Conservation (phyloP, 495 filamentous ascomycete genomes). For the Podospora australis region DNA sequence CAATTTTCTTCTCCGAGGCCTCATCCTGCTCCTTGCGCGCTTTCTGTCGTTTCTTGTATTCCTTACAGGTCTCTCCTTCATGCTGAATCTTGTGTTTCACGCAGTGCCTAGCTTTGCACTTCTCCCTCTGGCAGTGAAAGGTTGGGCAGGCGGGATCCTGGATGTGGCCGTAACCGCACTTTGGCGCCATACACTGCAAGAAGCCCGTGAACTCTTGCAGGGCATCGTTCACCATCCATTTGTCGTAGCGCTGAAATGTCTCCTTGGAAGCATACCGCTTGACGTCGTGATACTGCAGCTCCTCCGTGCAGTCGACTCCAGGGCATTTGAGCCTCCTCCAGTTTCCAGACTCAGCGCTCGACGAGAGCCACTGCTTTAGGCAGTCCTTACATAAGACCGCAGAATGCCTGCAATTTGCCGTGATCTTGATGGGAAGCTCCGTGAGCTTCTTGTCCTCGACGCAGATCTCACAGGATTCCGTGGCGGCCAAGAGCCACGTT, state of each 20-base stretch:
- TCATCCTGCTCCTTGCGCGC: slow-evolving; percentile 27
- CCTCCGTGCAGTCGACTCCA: slow-evolving; percentile 27
- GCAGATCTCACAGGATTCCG: slow-evolving; percentile 32
- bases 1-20: slow-evolving; percentile 34
- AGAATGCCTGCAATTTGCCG: slow-evolving; percentile 29
- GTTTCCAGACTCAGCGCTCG: slow-evolving; percentile 23
- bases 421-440: slow-evolving; percentile 30
- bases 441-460: slow-evolving; percentile 30
- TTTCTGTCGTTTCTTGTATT: slow-evolving; percentile 34
- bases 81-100: slow-evolving; percentile 42
- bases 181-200: slow-evolving; percentile 33
- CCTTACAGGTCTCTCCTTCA: slow-evolving; percentile 39
- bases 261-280: slow-evolving; percentile 23
- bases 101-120: slow-evolving; percentile 33
- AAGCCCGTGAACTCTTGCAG: slow-evolving; percentile 33
- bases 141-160: slow-evolving; percentile 26
- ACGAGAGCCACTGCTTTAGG: slow-evolving; percentile 28
- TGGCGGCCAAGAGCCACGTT: slow-evolving; percentile 27
- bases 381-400: slow-evolving; percentile 32
- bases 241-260: slow-evolving; percentile 32
- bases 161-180: slow-evolving; percentile 41
- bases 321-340: slow-evolving; percentile 36
- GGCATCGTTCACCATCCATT: slow-evolving; percentile 21
- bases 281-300: slow-evolving; percentile 29
- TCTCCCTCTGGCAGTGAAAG: slow-evolving; percentile 29